Base-by-base conservation (phyloP, 768 basidiomycete species). In the Pulveroboletus frians region DNA sequence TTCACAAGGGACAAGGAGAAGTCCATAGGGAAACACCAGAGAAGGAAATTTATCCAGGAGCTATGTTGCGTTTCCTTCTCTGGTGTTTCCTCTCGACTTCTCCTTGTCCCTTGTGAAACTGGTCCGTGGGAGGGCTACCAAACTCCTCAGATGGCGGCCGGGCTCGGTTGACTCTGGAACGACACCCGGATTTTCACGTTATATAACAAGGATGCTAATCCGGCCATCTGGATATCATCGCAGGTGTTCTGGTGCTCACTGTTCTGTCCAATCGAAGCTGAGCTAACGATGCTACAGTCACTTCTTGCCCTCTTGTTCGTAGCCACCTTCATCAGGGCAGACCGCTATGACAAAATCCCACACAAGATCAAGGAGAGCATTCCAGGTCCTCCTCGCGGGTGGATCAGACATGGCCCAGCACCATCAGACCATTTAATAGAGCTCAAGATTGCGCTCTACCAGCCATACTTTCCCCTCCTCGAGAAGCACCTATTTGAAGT, bases 371-470 rank as follows among this genome's bases (percentile, higher is more conserved):
- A 82, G 66, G 79, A 83, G 53, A 69, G 63, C 44, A 67, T 79
- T 45, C 4, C 59, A n/a, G 43, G 42, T 0, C 59, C 69, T 30
- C 83, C 83, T 51, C 67, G 40, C 26, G 76, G 75, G 10, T 84
- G 82, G 83, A 47, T 64, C 23, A 63, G 67, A 48, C 69, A 73
- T 1, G 67, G 71, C 34, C 61, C 67, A 29, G 73, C 82, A 18
- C 68, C 75, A 9, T 52, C 73, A 1, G 65, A 74, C 51, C 72
- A 78, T 55, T 61, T 59, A n/a, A 71, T 85, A 37, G 63, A 69
- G 35, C 75, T 85, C 56, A 81, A 77, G 49, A 79, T 84, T 39
- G 82, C 73, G 18, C 73, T 84, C 23, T 73, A 72, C 9, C 80
- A 80, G 53, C 72, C 73, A 20, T 71, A 78, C 57, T 81, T 81